Evolutionary conservation across 148 eudicot species (phyloP), one percentile per base, ranked within the genome.

Genomic region (Fagopyrum homotropicum): DNA sequence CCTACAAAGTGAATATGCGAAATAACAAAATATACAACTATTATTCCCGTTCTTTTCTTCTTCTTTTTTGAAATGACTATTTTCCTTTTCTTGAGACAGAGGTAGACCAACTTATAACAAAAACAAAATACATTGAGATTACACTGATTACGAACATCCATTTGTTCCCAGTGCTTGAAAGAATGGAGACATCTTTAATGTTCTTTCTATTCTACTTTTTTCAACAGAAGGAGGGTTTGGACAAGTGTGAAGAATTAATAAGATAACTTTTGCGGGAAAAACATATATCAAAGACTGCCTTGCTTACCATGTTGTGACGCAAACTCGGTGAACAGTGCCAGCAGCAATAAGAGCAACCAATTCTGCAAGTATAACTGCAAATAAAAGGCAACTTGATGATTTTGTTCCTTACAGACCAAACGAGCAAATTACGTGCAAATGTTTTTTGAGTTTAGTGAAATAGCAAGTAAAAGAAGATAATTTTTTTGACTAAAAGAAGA

Each of bases 241-340:
- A 22, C 9, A 60, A 60, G 12, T 9, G 12, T 9, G 10, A 60
- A 9, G 40, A 61, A 61, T 5, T 26, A 44, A 19, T 4, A 16
- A 74, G 44, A 9, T 50, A 17, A 35, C 47, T 5, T 2, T 10
- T 61, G 30, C 44, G 9, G 5, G 29, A 5, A 60, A 60, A 7
- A 60, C 6, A 2, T 0, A 16, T 16, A 48, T 72, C 19, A 73
- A 19, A 9, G 16, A 59, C 0, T 2, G 17, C 22, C 22, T 35
- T 55, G 60, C 75, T 78, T 93, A 93, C 98, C 98, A 93, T 72
- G 98, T 93, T 63, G 98, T 93, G 81, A 90, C 84, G 73, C 96
- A 90, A 63, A 93, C 96, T 83, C 96, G 91, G 74, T 93, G 98
- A 75, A 93, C 90, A 55, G 91, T 82, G 75, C 93, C 69, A 69